A percentile compares a stretch with the other conserved stretches of the same genome.
Evolutionary conservation across 2,329 filamentous ascomycete species (phyloP).

Genomic region (Aspergillus sp.): DNA sequence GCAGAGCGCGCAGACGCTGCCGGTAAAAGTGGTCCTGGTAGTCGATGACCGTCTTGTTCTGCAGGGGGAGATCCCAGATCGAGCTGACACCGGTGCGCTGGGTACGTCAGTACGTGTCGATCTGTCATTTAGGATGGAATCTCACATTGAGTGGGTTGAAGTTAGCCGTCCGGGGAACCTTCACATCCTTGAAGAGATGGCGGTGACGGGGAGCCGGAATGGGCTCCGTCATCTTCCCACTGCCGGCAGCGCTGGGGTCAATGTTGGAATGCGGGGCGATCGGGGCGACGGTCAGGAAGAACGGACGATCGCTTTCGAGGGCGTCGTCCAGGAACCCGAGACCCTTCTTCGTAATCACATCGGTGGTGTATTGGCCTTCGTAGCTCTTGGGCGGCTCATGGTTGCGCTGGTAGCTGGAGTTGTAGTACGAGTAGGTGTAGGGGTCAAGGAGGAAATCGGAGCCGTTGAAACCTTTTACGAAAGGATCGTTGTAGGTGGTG

Average conservation of each 20-base stretch:
- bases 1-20: slow-evolving; percentile 49
- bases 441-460: slow-evolving; percentile 47
- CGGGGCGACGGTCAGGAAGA: slow-evolving; percentile 67
- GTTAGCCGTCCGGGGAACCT: slow-evolving; percentile 60
- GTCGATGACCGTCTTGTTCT: slow-evolving; percentile 48
- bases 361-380: slow-evolving; percentile 56
- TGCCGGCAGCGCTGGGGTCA: slow-evolving; percentile 33
- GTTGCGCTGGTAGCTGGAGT: slow-evolving; percentile 64
- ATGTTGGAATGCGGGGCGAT: slow-evolving; percentile 65
- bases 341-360: slow-evolving; percentile 61
- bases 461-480: slow-evolving; percentile 37
- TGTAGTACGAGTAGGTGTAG: slow-evolving; percentile 65
- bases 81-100: slow-evolving; percentile 47
- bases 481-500: slow-evolving; percentile 47
- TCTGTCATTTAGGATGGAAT: background rate
- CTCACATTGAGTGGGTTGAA: slow-evolving; percentile 64
- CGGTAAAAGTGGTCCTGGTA: slow-evolving; percentile 56
- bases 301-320: slow-evolving; percentile 54
- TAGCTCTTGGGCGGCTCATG: slow-evolving; percentile 55
- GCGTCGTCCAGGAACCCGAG: slow-evolving; percentile 63
- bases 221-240: slow-evolving; percentile 47
- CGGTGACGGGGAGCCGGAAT: slow-evolving; percentile 61
- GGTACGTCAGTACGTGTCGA: background rate
- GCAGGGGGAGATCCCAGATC: slow-evolving; percentile 43
- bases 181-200: slow-evolving; percentile 59